Evolutionary conservation across 192 early-diverging fungal genomes (phyloP).

Genomic region (Gaertneriomyces semiglobifer): DNA sequence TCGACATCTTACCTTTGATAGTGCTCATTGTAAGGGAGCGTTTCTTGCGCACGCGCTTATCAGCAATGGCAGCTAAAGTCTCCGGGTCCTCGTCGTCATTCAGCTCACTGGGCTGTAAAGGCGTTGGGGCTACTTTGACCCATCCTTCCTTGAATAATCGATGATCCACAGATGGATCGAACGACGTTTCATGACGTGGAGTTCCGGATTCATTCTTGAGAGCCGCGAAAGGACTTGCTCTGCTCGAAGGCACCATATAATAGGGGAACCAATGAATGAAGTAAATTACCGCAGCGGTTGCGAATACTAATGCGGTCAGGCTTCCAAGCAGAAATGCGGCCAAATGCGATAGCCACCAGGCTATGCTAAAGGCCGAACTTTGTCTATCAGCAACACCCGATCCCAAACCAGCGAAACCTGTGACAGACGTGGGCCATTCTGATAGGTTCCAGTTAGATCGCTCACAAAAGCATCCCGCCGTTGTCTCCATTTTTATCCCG

Average conservation of each 20-base stretch:
- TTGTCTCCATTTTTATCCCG: too few species aligned
- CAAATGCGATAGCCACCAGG: conserved; percentile 8
- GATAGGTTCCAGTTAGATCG: too few species aligned
- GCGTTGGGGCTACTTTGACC: conserved; percentile 27
- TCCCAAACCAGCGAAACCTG: too few species aligned
- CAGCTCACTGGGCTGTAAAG: conserved; percentile 31
- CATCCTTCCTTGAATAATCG: conserved; percentile 37
- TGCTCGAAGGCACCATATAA: conserved; percentile 9
- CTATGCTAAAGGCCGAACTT: neutral
- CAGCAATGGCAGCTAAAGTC: neutral
- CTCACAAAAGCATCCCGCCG: too few species aligned
- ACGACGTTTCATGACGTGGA: neutral
- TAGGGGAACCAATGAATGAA: conserved; percentile 34
- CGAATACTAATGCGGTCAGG: neutral
- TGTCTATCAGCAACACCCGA: too few species aligned
- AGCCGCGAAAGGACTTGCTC: neutral
- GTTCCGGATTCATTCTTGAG: neutral
- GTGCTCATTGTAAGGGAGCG: neutral
- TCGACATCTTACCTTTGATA: conserved; percentile 9
- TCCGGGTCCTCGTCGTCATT: conserved; percentile 20
- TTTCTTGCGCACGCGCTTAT: neutral
- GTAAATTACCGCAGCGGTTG: neutral
- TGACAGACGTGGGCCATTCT: too few species aligned
- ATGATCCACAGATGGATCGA: conserved; percentile 11
- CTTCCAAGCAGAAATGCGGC: conserved; percentile 14